Conservation (phyloP, 164 flowering plant genomes). For the Cinnamomum micranthum region DNA sequence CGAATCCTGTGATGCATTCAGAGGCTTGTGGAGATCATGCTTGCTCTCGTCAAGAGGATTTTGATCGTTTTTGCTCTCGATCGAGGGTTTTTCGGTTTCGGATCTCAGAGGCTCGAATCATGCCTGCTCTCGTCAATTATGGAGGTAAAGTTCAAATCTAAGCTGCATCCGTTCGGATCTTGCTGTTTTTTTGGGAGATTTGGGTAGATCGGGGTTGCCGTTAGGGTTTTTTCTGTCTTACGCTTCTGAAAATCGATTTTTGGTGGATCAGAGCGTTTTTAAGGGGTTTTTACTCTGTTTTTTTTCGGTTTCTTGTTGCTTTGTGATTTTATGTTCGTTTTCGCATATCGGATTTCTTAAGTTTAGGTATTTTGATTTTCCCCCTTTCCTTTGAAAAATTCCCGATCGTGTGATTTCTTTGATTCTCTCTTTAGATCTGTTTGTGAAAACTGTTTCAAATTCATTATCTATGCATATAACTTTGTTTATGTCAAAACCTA, state of each 20-base stretch:
- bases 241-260: not conserved
- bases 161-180: not conserved
- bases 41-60: not conserved
- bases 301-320: too few relatives aligned
- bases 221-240: not conserved
- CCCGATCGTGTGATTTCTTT: too few relatives aligned
- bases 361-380: too few relatives aligned
- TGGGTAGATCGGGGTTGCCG: not conserved
- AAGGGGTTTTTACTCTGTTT: too few relatives aligned
- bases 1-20: conserved; percentile 24
- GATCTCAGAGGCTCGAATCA: conserved; percentile 10
- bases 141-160: conserved; percentile 20
- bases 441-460: too few relatives aligned
- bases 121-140: conserved; percentile 35
- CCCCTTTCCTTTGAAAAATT: too few relatives aligned
- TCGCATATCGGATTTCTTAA: too few relatives aligned
- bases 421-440: too few relatives aligned
- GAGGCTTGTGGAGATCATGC: not conserved
- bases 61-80: conserved; percentile 14
- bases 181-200: not conserved
- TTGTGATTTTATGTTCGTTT: too few relatives aligned
- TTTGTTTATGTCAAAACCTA: too few relatives aligned
- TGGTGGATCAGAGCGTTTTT: too few relatives aligned
- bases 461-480: too few relatives aligned
- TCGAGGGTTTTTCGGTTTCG: conserved; percentile 13